These are phyloP conservation scores for Chlorella sp. DNA, from an alignment of 139 green algal species.

Conservation along the genomic window DNA sequence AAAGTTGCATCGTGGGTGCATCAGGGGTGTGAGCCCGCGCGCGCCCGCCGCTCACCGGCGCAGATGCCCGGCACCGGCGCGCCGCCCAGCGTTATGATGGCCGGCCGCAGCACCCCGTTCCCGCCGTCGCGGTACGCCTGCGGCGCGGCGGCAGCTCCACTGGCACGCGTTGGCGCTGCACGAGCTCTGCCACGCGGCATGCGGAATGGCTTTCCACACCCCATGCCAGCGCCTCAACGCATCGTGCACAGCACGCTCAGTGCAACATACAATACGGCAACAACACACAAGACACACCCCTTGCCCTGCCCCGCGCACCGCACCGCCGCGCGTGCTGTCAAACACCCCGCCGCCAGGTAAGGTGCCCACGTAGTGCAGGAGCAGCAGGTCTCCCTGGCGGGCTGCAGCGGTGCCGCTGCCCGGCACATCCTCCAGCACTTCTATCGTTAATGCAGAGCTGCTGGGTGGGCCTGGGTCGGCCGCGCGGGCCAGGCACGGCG, in stretches of 20 bases:
- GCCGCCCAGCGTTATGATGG: conserved; percentile 35
- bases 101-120: conserved; percentile 39
- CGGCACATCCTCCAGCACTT: conserved; percentile 18
- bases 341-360: conserved; percentile 39
- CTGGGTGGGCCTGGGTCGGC: too few species aligned
- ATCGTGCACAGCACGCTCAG: too few species aligned
- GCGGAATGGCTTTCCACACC: too few species aligned
- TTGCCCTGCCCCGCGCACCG: conserved; percentile 21
- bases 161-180: too few species aligned
- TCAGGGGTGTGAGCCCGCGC: too few species aligned
- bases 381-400: conserved; percentile 25
- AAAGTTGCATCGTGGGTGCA: too few species aligned
- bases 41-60: too few species aligned
- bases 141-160: neutral
- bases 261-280: too few species aligned
- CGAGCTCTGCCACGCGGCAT: too few species aligned
- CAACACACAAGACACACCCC: neutral
- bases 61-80: conserved; percentile 47
- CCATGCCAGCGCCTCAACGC: too few species aligned
- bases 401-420: conserved; percentile 35
- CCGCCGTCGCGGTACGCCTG: conserved; percentile 56
- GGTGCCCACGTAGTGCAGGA: conserved; percentile 48
- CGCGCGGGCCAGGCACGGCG: too few species aligned
- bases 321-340: conserved; percentile 45
- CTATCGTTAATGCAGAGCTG: too few species aligned